Percentiles rank a stretch among this genome's conserved stretches.
phyloP scores from a whole-genome alignment of 176 grass and related monocot species.

The Cocos nucifera region DNA sequence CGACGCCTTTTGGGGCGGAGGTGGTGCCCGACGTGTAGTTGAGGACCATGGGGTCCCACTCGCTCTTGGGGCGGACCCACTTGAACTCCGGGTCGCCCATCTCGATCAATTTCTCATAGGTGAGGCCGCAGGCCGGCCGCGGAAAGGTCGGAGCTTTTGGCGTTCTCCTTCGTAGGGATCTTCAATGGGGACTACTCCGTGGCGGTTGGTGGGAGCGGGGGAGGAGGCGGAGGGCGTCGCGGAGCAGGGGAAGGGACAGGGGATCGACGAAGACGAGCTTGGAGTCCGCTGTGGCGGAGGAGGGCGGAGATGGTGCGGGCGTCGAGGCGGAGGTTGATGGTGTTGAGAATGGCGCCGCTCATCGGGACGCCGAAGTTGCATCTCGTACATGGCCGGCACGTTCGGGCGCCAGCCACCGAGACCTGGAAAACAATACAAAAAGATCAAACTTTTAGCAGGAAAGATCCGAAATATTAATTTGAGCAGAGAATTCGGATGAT shows the following conservation, averaged over 20 bases:
- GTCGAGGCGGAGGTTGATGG: constrained; percentile 82
- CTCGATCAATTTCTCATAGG: constrained; percentile 59
- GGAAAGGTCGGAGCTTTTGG: neutral
- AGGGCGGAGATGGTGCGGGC: constrained; percentile 60
- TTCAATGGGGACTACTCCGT: constrained; percentile 49
- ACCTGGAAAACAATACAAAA: constrained; percentile 49
- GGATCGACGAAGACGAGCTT: constrained; percentile 63
- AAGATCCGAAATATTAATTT: neutral
- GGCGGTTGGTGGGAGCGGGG: constrained; percentile 25
- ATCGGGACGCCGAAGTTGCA: constrained; percentile 91
- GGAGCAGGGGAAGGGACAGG: constrained; percentile 28
- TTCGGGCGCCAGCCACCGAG: constrained; percentile 66
- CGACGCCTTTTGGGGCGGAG: constrained; percentile 72
- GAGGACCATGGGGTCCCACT: constrained; percentile 78
- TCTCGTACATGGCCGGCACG: constrained; percentile 90
- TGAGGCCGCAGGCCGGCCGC: constrained; percentile 1
- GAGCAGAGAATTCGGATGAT: too few relatives aligned
- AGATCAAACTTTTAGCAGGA: neutral
- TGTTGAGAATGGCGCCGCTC: constrained; percentile 90
- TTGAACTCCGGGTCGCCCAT: constrained; percentile 43
- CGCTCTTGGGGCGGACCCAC: constrained; percentile 55
- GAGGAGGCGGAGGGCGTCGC: constrained; percentile 37
- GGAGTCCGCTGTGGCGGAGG: constrained; percentile 51
- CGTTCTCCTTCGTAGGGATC: constrained; percentile 45
- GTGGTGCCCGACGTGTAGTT: constrained; percentile 98